Base-by-base conservation (phyloP, 352 stramenopile genomes). In the Globisporangium heterothallicum region DNA sequence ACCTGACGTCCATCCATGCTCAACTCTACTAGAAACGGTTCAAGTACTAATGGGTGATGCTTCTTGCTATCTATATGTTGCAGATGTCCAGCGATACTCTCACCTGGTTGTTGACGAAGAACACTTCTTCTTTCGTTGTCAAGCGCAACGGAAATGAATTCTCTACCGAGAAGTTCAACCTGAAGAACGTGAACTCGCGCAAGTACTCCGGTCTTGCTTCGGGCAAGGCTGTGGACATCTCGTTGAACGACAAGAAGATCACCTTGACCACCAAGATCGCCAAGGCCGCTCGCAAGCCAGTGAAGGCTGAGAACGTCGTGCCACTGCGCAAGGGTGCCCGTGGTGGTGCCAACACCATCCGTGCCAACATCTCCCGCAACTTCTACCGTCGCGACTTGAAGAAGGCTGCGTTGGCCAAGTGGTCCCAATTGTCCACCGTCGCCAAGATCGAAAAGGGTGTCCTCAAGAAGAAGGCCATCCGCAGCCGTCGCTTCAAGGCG, bases 181-280 rank as follows among this genome's bases (percentile, higher is more conserved):
- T 98, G 60, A 81, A 87, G 70, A 97, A 92, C 72, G 65, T 86
- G 55, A 98, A 98, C 71, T 93, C 74, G 63, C 94, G 89, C 88
- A 98, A 99, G 87, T 98, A 97, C 75, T 98, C 89, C 53, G 95
- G 92, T 56, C 44, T 99, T 55, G 92, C 94, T 55, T 95, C 95
- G 65, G 67, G 61, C 59, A 98, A 98, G 81, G 88, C 84, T 24
- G 84, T 96, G 43, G 89, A 97, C 72, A 83, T 99, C 44, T 79
- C 78, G 63, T 53, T 94, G 29, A 66, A 67, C n/a, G 79, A 94
- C 72, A 91, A 89, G 76, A 94, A 94, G 78, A 61, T 94, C 53
- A 80, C 74, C 36, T 58, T 94, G 42, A 83, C 84, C 18, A 92
- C 82, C 59, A 94, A 94, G 72, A 78, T 92, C 53, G 68, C 55